These are phyloP conservation scores for Aspergillus sclerotialis DNA, from an alignment of 2,329 filamentous ascomycete genomes.

Conservation along the genomic window DNA sequence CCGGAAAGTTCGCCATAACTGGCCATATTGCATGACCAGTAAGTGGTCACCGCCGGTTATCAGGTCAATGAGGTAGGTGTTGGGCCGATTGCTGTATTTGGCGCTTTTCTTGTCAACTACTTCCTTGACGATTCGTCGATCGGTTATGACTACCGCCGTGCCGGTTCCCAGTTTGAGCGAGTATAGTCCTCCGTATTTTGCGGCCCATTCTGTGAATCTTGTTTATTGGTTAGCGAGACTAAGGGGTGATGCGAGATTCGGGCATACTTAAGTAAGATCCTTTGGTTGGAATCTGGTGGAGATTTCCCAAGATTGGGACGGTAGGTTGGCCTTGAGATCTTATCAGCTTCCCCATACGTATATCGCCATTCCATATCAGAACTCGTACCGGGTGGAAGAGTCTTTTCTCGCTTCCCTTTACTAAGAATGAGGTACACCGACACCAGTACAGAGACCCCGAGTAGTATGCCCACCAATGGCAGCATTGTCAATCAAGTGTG, in stretches of 20 bases:
- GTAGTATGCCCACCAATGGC: neutral
- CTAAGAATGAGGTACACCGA: neutral
- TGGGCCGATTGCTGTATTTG: constrained; percentile 39
- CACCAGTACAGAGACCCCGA: neutral
- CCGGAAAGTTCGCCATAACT: constrained; percentile 40
- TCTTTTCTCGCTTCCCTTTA: neutral
- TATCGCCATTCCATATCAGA: too few relatives aligned
- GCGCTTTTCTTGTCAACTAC: constrained; percentile 41
- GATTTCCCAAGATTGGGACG: constrained; percentile 36
- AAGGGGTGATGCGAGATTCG: neutral
- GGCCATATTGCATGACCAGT: constrained; percentile 41
- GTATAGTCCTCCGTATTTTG: constrained; percentile 38
- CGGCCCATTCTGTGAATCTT: constrained; percentile 43
- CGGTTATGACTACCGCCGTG: constrained; percentile 38
- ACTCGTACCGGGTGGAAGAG: neutral
- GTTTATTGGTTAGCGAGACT: constrained; percentile 4
- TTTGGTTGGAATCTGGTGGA: constrained; percentile 31
- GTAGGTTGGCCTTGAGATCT: constrained; percentile 31
- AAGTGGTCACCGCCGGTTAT: constrained; percentile 43
- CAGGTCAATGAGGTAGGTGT: constrained; percentile 36
- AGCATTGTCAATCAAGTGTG: neutral
- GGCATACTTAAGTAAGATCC: constrained; percentile 20
- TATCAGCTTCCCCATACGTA: neutral
- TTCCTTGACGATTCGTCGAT: constrained; percentile 34
- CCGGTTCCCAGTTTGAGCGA: constrained; percentile 37